Conservation (phyloP, 164 flowering plant genomes). For the Tetrastigma voinierianum region DNA sequence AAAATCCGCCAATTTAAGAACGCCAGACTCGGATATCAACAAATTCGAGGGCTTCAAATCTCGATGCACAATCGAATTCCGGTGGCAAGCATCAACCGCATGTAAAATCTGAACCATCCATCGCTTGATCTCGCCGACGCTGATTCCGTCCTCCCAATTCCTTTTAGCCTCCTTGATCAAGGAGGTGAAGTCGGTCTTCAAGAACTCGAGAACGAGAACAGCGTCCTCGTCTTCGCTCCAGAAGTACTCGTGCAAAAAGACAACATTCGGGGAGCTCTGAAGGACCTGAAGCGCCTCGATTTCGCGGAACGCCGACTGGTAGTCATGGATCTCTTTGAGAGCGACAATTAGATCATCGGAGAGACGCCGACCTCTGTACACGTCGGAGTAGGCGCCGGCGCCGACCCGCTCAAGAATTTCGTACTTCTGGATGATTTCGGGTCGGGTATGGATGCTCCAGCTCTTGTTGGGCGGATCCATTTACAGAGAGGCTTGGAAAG, state of each 20-base stretch:
- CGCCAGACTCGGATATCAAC: conserved; percentile 71
- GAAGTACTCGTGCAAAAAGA: conserved; percentile 75
- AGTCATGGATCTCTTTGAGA: conserved; percentile 91
- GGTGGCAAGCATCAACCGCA: conserved; percentile 74
- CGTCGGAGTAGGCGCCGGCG: conserved; percentile 88
- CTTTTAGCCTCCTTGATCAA: conserved; percentile 63
- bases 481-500: not conserved
- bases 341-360: conserved; percentile 69
- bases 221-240: conserved; percentile 88
- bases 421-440: conserved; percentile 66
- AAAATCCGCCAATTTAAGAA: conserved; percentile 86
- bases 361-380: conserved; percentile 62
- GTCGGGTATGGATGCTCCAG: conserved; percentile 90
- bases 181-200: conserved; percentile 58
- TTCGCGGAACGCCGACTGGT: conserved; percentile 79
- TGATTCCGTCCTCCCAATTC: conserved; percentile 42
- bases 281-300: conserved; percentile 83
- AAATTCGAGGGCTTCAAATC: conserved; percentile 87
- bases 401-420: conserved; percentile 72
- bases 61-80: conserved; percentile 64
- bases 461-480: conserved; percentile 39
- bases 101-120: conserved; percentile 85
- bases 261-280: conserved; percentile 60
- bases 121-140: conserved; percentile 63
- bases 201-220: conserved; percentile 80